Evolutionary conservation across 306 rosid species (phyloP).

Genomic region (Lagenaria siceraria): DNA sequence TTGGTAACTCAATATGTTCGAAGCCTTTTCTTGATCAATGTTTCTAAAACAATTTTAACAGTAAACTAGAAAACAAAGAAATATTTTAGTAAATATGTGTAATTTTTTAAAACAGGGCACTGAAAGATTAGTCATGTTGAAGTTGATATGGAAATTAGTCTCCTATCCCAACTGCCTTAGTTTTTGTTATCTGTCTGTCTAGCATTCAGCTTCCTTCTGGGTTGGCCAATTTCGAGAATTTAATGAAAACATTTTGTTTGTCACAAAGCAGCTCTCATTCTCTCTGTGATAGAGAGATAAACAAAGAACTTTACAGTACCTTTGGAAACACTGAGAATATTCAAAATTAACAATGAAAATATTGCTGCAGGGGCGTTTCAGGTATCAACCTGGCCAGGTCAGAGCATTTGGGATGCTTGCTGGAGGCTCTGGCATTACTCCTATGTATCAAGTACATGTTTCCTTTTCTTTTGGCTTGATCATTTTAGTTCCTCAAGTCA

Average conservation of each 20-base stretch:
- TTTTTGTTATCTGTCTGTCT: background rate
- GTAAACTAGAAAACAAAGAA: background rate
- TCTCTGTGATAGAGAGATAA: background rate
- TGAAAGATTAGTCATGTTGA: background rate
- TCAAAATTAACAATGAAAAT: background rate
- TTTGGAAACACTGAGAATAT: background rate
- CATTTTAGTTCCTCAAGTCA: background rate
- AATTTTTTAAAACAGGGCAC: background rate
- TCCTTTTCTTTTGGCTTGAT: background rate
- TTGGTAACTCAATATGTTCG: background rate
- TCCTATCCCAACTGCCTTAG: background rate
- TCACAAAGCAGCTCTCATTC: background rate
- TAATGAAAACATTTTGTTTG: background rate
- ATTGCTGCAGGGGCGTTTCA: conserved; percentile 83
- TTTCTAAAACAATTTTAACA: background rate
- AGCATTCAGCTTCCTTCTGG: background rate
- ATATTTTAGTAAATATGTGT: background rate
- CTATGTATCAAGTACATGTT: conserved; percentile 82
- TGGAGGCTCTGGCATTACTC: conserved; percentile 99
- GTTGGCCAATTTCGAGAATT: background rate
- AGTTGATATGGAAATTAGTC: background rate
- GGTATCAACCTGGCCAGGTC: conserved; percentile 71
- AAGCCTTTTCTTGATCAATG: background rate
- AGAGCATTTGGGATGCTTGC: conserved; percentile 99
- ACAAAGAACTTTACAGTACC: background rate